Evolutionary conservation across 345 rosid genomes (phyloP).

Genomic region (Gossypioides kirkii): DNA sequence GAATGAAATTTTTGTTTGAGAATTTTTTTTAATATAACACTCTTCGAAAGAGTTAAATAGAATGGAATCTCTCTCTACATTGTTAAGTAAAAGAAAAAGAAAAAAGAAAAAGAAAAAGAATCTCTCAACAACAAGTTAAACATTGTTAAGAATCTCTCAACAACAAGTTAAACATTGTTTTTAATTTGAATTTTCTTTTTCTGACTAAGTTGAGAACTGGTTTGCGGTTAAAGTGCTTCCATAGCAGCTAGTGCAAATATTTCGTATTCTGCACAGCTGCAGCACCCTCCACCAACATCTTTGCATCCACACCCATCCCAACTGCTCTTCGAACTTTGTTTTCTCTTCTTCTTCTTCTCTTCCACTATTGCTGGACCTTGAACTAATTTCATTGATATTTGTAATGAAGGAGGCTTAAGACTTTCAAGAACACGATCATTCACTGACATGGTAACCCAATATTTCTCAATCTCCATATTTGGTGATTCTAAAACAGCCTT

Average conservation of each 20-base stretch:
- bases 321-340: slow-evolving; percentile 10
- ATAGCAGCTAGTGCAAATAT: slow-evolving; percentile 41
- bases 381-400: slow-evolving; percentile 31
- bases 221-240: slow-evolving; percentile 32
- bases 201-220: not conserved
- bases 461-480: slow-evolving; percentile 38
- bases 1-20: too few species aligned
- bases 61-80: too few species aligned
- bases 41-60: too few species aligned
- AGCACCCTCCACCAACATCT: slow-evolving; percentile 12
- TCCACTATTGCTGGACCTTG: slow-evolving; percentile 11
- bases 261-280: slow-evolving; percentile 35
- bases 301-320: slow-evolving; percentile 25
- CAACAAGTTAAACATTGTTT: too few species aligned
- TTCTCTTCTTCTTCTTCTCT: slow-evolving; percentile 13
- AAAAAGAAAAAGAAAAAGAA: too few species aligned
- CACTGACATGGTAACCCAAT: slow-evolving; percentile 30
- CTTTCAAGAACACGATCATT: slow-evolving; percentile 14
- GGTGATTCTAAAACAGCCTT: slow-evolving; percentile 40
- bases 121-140: too few species aligned
- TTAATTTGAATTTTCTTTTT: too few species aligned
- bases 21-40: too few species aligned
- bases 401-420: slow-evolving; percentile 40
- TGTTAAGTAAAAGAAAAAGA: too few species aligned
- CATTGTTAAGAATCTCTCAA: too few species aligned